Conservation (phyloP, 1,284 basidiomycete genomes). For the Earliella scabrosa region DNA sequence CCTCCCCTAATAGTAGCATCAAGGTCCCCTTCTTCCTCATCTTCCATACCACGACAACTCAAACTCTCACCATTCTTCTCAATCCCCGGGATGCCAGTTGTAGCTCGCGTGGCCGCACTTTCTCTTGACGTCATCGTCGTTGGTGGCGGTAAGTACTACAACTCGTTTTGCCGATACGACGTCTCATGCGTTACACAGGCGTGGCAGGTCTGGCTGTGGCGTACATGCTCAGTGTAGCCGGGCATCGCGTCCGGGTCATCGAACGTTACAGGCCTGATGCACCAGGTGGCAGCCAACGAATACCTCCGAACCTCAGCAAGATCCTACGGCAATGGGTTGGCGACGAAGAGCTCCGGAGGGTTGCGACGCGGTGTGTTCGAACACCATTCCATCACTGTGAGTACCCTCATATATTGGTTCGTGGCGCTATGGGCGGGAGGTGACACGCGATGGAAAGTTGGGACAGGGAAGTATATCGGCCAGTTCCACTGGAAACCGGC, state of each 20-base stretch:
- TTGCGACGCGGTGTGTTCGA: conserved; percentile 35
- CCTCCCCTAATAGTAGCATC: too few relatives aligned
- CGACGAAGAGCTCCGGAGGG: conserved; percentile 39
- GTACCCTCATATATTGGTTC: too few relatives aligned
- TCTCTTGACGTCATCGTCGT: conserved; percentile 28
- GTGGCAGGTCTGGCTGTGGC: conserved; percentile 54
- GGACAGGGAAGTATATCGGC: conserved; percentile 49
- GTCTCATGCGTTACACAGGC: conserved; percentile 20
- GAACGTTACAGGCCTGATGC: conserved; percentile 42
- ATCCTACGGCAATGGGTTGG: conserved; percentile 57
- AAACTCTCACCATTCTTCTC: too few relatives aligned
- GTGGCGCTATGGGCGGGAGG: neutral
- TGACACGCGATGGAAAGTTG: conserved; percentile 37
- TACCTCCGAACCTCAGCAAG: conserved; percentile 57
- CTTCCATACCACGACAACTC: too few relatives aligned
- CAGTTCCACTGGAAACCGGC: conserved; percentile 54
- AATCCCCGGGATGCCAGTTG: conserved; percentile 25
- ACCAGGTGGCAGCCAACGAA: conserved; percentile 45
- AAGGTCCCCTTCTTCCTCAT: too few relatives aligned
- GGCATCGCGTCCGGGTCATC: conserved; percentile 55
- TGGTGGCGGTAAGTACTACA: conserved; percentile 25
- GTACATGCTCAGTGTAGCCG: conserved; percentile 48
- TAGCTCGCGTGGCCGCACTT: conserved; percentile 18
- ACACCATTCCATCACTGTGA: conserved; percentile 36
- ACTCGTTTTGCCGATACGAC: too few relatives aligned